Percentiles rank a stretch among this genome's conserved stretches.
Conservation (phyloP, 768 basidiomycete species). For the Dioszegia crocea region DNA sequence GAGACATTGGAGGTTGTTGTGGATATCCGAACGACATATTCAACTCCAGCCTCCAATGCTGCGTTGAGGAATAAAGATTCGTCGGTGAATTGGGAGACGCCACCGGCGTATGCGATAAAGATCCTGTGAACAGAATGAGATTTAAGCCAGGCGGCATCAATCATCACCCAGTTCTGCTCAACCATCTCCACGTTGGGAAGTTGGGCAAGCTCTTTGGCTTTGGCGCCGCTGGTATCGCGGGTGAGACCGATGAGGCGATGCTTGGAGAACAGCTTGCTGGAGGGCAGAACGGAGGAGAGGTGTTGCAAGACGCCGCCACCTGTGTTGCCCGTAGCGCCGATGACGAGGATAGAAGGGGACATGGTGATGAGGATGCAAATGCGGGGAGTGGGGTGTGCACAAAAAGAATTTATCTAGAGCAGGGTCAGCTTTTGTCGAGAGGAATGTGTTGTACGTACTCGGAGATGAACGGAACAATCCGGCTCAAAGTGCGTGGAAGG, state of each 20-base stretch:
- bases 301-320: conserved; percentile 14
- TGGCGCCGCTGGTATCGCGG: neutral
- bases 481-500: too few relatives aligned
- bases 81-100: conserved; percentile 17
- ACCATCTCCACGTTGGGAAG: conserved; percentile 9
- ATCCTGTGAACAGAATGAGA: conserved; percentile 9
- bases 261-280: neutral
- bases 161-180: conserved; percentile 13
- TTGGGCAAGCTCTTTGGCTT: conserved; percentile 14
- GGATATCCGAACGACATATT: conserved; percentile 21
- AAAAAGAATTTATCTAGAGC: too few relatives aligned
- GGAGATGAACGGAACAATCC: too few relatives aligned
- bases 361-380: too few relatives aligned
- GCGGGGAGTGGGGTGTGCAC: too few relatives aligned
- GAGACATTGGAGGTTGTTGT: conserved; percentile 11
- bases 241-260: conserved; percentile 22
- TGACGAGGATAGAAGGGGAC: conserved; percentile 22
- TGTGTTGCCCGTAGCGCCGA: conserved; percentile 28
- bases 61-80: conserved; percentile 20
- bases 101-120: conserved; percentile 21
- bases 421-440: too few relatives aligned
- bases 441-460: too few relatives aligned
- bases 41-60: conserved; percentile 18
- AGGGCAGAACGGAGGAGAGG: conserved; percentile 6
- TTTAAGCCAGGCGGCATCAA: conserved; percentile 20